phyloP scores from a whole-genome alignment of 768 basidiomycete species.

The Lentinula guzmanii region DNA sequence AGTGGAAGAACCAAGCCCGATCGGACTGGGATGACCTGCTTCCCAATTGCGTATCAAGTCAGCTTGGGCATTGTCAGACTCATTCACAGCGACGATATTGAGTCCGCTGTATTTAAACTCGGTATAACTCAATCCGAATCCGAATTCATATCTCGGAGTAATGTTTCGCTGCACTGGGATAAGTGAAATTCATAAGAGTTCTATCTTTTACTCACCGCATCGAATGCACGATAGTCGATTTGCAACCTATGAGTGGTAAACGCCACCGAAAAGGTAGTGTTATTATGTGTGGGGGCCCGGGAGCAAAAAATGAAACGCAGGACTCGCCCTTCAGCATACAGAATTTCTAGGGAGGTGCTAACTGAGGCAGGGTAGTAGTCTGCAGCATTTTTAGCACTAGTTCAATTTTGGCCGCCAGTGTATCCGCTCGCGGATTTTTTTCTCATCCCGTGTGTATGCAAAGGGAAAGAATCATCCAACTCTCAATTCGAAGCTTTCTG shows the following conservation, averaged over 20 bases:
- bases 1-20: conserved; percentile 50
- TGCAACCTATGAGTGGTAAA: conserved; percentile 30
- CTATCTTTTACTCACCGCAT: conserved; percentile 41
- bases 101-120: conserved; percentile 67
- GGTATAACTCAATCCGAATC: conserved; percentile 86
- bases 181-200: not conserved
- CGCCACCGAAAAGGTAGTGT: not conserved
- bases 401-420: too few relatives aligned
- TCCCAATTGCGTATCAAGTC: conserved; percentile 42
- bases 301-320: too few relatives aligned
- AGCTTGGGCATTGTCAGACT: conserved; percentile 29
- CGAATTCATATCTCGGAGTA: conserved; percentile 81
- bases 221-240: conserved; percentile 73
- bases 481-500: too few relatives aligned
- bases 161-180: conserved; percentile 48
- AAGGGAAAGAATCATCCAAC: too few relatives aligned
- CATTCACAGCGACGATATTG: conserved; percentile 34
- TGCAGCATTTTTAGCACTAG: conserved; percentile 43
- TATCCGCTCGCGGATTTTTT: too few relatives aligned
- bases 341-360: conserved; percentile 37
- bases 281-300: too few relatives aligned
- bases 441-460: too few relatives aligned
- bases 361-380: conserved; percentile 60
- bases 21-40: conserved; percentile 47
- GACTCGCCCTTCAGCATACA: conserved; percentile 51